phyloP scores from a whole-genome alignment of 768 basidiomycete genomes.

The Candolleomyces efflorescens region DNA sequence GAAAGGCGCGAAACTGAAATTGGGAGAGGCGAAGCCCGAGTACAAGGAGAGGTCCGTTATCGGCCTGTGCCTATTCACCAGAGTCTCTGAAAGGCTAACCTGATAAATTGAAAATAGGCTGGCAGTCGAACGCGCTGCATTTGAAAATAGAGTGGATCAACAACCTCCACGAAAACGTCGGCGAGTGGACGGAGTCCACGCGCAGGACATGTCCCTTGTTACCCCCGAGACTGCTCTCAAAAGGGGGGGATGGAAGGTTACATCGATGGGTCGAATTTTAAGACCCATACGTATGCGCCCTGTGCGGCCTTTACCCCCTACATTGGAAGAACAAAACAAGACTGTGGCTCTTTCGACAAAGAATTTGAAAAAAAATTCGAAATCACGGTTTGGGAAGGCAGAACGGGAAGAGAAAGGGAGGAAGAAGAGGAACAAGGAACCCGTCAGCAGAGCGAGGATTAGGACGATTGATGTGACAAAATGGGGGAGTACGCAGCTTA shows the following conservation, averaged over 20 bases:
- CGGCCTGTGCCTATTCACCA: not conserved
- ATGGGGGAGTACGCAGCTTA: conserved; percentile 68
- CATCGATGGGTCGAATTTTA: conserved; percentile 60
- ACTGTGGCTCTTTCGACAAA: conserved; percentile 11
- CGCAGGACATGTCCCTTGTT: conserved; percentile 60
- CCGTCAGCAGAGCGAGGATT: conserved; percentile 53
- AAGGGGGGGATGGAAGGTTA: conserved; percentile 66
- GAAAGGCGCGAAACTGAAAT: conserved; percentile 82
- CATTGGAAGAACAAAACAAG: conserved; percentile 19
- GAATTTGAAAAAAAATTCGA: conserved; percentile 13
- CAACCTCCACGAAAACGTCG: conserved; percentile 39
- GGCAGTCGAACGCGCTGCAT: conserved; percentile 18
- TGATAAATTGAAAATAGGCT: conserved; percentile 14
- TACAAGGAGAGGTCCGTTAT: conserved; percentile 53
- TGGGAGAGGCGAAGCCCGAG: conserved; percentile 82
- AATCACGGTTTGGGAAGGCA: conserved; percentile 13
- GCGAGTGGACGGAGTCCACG: conserved; percentile 36
- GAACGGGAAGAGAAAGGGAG: conserved; percentile 29
- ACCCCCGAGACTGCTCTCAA: conserved; percentile 51
- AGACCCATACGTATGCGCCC: conserved; percentile 72
- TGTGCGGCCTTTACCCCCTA: conserved; percentile 46
- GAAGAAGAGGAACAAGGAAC: conserved; percentile 45
- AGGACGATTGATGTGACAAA: conserved; percentile 68
- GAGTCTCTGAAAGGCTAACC: not conserved
- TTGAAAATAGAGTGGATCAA: conserved; percentile 17